These are phyloP conservation scores for Acanthamoeba triangularis DNA, from an alignment of 208 protist genomes.

Conservation along the genomic window DNA sequence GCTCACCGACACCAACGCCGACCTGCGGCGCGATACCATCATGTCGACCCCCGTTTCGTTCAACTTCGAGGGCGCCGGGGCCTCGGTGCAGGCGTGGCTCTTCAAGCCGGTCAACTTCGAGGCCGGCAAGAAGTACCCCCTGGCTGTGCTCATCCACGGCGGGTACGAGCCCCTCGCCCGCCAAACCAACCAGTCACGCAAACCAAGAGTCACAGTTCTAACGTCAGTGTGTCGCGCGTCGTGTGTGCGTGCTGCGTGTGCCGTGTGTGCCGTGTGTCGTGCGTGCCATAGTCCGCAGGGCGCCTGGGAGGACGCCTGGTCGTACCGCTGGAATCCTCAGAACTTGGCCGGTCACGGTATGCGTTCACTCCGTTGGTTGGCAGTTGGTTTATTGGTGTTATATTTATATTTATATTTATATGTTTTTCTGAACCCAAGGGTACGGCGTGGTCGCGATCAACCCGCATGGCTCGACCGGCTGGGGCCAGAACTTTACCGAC, in stretches of 20 bases:
- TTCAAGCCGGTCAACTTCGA: conserved; percentile 77
- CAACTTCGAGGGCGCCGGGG: conserved; percentile 69
- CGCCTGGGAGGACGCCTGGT: conserved; percentile 70
- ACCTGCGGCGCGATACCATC: background rate
- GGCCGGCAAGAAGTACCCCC: conserved; percentile 63
- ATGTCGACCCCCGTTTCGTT: background rate
- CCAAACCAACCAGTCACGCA: background rate
- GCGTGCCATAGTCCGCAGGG: conserved; percentile 21
- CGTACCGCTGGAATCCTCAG: conserved; percentile 73
- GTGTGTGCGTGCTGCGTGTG: too few species aligned
- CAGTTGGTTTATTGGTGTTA: too few species aligned
- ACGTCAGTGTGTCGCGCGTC: too few species aligned
- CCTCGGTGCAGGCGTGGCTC: conserved; percentile 75
- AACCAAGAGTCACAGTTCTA: too few species aligned
- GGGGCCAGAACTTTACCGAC: conserved; percentile 79
- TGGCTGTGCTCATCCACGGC: conserved; percentile 79
- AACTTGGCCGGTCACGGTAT: background rate
- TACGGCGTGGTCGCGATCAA: conserved; percentile 82
- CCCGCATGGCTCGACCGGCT: conserved; percentile 72
- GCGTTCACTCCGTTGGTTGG: background rate
- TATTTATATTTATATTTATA: too few species aligned
- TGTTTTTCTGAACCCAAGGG: conserved; percentile 1
- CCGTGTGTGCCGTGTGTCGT: background rate
- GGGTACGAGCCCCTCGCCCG: background rate
- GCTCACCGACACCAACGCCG: background rate